phyloP scores from a whole-genome alignment of 441 rosid genomes.

The Caryocar brasiliense region DNA sequence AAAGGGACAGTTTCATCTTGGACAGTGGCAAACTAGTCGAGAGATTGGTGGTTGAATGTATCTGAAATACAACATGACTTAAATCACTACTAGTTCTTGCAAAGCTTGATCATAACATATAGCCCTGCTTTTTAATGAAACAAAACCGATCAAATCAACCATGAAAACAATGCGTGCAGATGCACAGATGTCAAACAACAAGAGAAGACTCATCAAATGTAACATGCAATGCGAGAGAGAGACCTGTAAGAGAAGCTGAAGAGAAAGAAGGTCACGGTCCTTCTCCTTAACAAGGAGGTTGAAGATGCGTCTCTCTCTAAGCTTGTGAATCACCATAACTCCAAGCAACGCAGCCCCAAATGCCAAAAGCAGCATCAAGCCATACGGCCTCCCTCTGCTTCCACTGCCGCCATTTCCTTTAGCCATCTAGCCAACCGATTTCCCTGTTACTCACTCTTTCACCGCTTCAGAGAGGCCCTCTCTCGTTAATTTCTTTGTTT shows the following conservation, averaged over 20 bases:
- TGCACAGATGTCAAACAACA: conserved; percentile 5
- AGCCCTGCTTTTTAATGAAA: too few relatives aligned
- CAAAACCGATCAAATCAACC: too few relatives aligned
- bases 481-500: too few relatives aligned
- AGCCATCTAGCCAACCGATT: conserved; percentile 25
- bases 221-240: conserved; percentile 2
- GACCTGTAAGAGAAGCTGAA: conserved; percentile 58
- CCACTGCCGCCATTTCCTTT: conserved; percentile 18
- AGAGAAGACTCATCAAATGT: conserved; percentile 13
- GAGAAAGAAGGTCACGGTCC: conserved; percentile 32
- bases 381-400: conserved; percentile 32
- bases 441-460: background rate
- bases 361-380: conserved; percentile 43
- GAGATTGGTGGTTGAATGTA: too few relatives aligned
- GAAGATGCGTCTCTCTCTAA: conserved; percentile 52
- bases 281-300: conserved; percentile 43
- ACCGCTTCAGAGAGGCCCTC: background rate
- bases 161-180: background rate
- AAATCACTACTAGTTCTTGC: too few relatives aligned
- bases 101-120: too few relatives aligned
- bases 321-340: conserved; percentile 46
- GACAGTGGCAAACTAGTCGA: too few relatives aligned
- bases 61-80: too few relatives aligned
- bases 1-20: too few relatives aligned
- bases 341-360: conserved; percentile 57